phyloP scores from a whole-genome alignment of 164 flowering plant genomes.

The Buxus sempervirens region DNA sequence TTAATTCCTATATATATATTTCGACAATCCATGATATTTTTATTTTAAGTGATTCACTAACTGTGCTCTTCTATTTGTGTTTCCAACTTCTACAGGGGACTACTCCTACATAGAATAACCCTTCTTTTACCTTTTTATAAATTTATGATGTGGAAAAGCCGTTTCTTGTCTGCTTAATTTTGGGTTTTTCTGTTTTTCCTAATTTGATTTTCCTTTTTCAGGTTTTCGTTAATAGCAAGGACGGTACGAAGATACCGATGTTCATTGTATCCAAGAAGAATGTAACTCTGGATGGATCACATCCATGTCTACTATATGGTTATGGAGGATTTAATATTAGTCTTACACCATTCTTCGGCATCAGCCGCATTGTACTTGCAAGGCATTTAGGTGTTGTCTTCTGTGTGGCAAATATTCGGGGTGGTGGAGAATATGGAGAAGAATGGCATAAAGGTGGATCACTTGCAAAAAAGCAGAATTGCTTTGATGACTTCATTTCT shows the following conservation, averaged over 20 bases:
- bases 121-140: too few species aligned
- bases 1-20: background rate
- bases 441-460: slow-evolving; percentile 99
- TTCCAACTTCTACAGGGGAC: background rate
- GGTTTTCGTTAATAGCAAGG: slow-evolving; percentile 94
- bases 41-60: too few species aligned
- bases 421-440: slow-evolving; percentile 99
- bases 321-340: slow-evolving; percentile 95
- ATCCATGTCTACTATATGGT: slow-evolving; percentile 86
- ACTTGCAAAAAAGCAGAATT: slow-evolving; percentile 84
- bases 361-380: slow-evolving; percentile 57
- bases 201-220: slow-evolving; percentile 25
- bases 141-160: too few species aligned
- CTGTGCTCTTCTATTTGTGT: background rate
- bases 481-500: slow-evolving; percentile 97
- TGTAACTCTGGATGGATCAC: slow-evolving; percentile 76
- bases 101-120: background rate
- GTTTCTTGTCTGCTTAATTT: background rate
- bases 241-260: slow-evolving; percentile 82
- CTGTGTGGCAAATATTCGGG: slow-evolving; percentile 94
- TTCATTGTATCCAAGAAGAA: slow-evolving; percentile 80
- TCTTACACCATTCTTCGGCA: slow-evolving; percentile 79
- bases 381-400: slow-evolving; percentile 72
- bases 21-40: background rate
- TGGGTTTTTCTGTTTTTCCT: background rate